These are phyloP conservation scores for Basipetospora chlamydospora DNA, from an alignment of 2,329 filamentous ascomycete genomes.

Conservation along the genomic window DNA sequence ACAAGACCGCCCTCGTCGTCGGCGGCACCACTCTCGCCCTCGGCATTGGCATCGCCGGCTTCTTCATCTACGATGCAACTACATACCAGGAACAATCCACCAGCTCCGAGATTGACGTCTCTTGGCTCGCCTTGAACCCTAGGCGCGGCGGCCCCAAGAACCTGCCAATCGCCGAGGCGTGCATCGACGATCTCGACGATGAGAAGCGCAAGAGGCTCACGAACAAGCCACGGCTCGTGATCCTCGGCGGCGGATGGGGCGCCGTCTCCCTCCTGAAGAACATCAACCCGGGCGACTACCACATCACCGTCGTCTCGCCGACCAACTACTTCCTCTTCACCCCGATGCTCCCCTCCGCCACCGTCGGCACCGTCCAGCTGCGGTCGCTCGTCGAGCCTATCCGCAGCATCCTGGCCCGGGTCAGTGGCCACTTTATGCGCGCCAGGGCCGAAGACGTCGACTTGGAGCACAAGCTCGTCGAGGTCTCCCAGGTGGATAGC, in stretches of 20 bases:
- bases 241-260: conserved; percentile 90
- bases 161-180: conserved; percentile 73
- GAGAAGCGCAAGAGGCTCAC: conserved; percentile 56
- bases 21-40: conserved; percentile 64
- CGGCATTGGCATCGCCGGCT: conserved; percentile 56
- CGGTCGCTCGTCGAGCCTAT: conserved; percentile 88
- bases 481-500: conserved; percentile 60
- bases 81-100: conserved; percentile 67
- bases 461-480: conserved; percentile 80
- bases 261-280: conserved; percentile 85
- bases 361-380: conserved; percentile 85
- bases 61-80: conserved; percentile 87
- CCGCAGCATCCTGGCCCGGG: conserved; percentile 61
- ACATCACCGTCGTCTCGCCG: conserved; percentile 88
- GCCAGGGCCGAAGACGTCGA: conserved; percentile 79
- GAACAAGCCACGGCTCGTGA: conserved; percentile 83
- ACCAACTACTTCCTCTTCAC: conserved; percentile 97
- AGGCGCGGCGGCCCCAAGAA: conserved; percentile 85
- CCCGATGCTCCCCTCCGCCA: conserved; percentile 92
- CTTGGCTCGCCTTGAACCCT: conserved; percentile 67
- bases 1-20: conserved; percentile 54
- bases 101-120: conserved; percentile 65
- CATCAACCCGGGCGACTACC: conserved; percentile 79
- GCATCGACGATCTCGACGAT: conserved; percentile 78
- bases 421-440: conserved; percentile 80